These are phyloP conservation scores for Penicillium daleae DNA, from an alignment of 495 filamentous ascomycete genomes.

Conservation along the genomic window DNA sequence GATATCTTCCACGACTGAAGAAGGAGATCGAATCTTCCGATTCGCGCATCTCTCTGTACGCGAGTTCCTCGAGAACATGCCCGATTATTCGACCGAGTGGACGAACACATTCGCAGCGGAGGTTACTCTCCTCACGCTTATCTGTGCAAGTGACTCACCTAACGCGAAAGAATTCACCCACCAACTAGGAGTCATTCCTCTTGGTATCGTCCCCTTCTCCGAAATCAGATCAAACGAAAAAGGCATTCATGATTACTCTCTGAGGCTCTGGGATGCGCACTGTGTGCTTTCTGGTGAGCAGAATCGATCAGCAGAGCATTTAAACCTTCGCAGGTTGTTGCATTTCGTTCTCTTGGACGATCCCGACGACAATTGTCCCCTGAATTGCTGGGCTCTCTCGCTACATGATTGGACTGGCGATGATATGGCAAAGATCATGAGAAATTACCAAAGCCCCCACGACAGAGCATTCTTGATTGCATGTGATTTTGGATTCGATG, in stretches of 20 bases:
- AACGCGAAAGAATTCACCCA: not conserved
- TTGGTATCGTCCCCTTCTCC: not conserved
- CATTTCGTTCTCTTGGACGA: not conserved
- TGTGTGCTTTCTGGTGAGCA: not conserved
- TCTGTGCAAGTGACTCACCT: not conserved
- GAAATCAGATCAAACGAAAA: not conserved
- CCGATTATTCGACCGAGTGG: not conserved
- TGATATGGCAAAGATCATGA: not conserved
- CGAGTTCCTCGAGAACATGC: not conserved
- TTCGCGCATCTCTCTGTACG: not conserved
- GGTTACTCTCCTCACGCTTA: not conserved
- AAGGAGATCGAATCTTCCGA: not conserved
- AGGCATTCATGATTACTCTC: not conserved
- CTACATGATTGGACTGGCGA: not conserved
- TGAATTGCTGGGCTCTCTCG: not conserved
- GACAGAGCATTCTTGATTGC: not conserved
- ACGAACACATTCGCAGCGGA: not conserved
- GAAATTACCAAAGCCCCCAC: not conserved
- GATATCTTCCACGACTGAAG: not conserved
- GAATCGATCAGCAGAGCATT: not conserved
- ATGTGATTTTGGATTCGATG: not conserved
- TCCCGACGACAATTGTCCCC: not conserved
- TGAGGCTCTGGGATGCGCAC: not conserved
- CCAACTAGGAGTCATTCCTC: not conserved
- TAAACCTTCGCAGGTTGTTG: not conserved